phyloP scores from a whole-genome alignment of 2,329 filamentous ascomycete genomes.

The Claviceps paspali region DNA sequence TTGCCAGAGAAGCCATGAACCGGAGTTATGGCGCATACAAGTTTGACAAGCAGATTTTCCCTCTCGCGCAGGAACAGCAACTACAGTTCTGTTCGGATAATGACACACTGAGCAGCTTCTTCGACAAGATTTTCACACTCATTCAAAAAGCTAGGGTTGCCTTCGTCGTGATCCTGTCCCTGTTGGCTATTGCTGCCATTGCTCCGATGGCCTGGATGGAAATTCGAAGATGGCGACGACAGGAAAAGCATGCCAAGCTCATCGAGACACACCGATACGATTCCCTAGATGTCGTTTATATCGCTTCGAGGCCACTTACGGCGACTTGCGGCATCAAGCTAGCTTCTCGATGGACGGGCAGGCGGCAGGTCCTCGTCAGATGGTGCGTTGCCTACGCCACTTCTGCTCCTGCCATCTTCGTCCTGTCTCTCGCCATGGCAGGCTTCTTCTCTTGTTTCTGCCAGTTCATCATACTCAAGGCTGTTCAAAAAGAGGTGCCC shows the following conservation, averaged over 20 bases:
- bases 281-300: conserved; percentile 76
- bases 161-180: conserved; percentile 59
- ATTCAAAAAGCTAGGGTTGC: conserved; percentile 55
- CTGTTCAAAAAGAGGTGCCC: conserved; percentile 62
- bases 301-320: conserved; percentile 67
- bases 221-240: conserved; percentile 58
- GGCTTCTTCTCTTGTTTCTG: conserved; percentile 72
- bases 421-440: conserved; percentile 67
- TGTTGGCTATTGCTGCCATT: conserved; percentile 58
- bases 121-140: conserved; percentile 52
- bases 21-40: conserved; percentile 55
- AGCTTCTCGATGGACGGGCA: conserved; percentile 46
- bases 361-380: conserved; percentile 56
- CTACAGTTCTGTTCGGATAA: conserved; percentile 83
- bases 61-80: conserved; percentile 66
- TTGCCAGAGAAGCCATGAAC: conserved; percentile 60
- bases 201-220: conserved; percentile 70
- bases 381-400: conserved; percentile 86
- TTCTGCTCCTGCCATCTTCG: conserved; percentile 68
- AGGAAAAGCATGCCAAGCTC: conserved; percentile 53
- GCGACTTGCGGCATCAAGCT: conserved; percentile 56
- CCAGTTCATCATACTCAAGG: conserved; percentile 62
- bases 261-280: conserved; percentile 55
- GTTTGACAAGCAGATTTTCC: conserved; percentile 66
- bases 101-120: conserved; percentile 70